A percentile compares a stretch with the other conserved stretches of the same genome.
Conservation (phyloP, 164 flowering plant genomes). For the Buxus sempervirens region DNA sequence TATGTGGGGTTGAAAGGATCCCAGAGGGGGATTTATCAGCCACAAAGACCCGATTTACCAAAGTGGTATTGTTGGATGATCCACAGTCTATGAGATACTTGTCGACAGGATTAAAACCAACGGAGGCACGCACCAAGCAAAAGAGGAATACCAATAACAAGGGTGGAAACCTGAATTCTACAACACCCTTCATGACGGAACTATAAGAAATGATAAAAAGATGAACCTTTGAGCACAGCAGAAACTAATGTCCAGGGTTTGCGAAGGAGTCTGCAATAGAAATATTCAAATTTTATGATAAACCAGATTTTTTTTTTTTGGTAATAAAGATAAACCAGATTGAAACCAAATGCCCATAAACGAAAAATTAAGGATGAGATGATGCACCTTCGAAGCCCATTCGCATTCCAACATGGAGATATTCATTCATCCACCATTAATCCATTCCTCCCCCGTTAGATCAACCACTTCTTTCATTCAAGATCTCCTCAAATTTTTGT, state of each 20-base stretch:
- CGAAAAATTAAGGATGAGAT: not conserved
- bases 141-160: constrained; percentile 32
- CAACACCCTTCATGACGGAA: constrained; percentile 31
- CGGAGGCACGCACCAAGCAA: constrained; percentile 19
- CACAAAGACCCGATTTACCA: constrained; percentile 42
- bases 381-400: constrained; percentile 8
- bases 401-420: not conserved
- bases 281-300: too few species aligned
- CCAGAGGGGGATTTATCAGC: constrained; percentile 40
- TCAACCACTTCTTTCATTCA: constrained; percentile 1
- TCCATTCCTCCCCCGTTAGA: not conserved
- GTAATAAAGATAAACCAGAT: not conserved
- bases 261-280: too few species aligned
- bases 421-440: constrained; percentile 1
- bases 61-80: constrained; percentile 42
- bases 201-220: too few species aligned
- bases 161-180: constrained; percentile 18
- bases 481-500: not conserved
- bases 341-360: constrained; percentile 4
- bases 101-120: constrained; percentile 50
- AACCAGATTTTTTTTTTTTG: not conserved
- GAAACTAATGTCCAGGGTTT: constrained; percentile 5
- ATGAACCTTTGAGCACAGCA: constrained; percentile 1
- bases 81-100: constrained; percentile 70
- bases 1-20: constrained; percentile 34